Conservation (phyloP, 2,329 filamentous ascomycete species). For the Aspergillus calidoustus region DNA sequence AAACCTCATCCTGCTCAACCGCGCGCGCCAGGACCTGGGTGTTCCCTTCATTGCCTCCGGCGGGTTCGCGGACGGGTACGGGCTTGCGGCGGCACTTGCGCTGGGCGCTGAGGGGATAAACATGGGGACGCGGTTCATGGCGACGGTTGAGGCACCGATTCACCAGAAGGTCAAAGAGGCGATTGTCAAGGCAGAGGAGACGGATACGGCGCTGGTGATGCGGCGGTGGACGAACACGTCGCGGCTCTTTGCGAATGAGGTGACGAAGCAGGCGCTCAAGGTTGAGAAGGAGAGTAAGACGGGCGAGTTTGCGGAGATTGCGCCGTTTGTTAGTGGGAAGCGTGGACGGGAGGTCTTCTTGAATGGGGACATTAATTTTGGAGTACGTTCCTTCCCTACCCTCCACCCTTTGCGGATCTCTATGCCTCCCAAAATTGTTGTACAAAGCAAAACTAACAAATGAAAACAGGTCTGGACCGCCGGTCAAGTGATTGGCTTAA, state of each 20-base stretch:
- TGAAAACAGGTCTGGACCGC: conserved; percentile 85
- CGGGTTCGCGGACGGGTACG: conserved; percentile 92
- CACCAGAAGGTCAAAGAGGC: conserved; percentile 92
- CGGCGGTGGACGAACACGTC: conserved; percentile 92
- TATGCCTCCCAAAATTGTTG: conserved; percentile 2
- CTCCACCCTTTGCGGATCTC: not conserved
- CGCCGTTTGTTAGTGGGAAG: conserved; percentile 85
- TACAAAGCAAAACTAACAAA: conserved; percentile 17
- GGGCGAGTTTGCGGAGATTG: conserved; percentile 88
- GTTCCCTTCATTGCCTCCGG: conserved; percentile 95
- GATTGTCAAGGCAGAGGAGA: conserved; percentile 87
- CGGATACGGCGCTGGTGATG: conserved; percentile 86
- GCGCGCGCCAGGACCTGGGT: conserved; percentile 79
- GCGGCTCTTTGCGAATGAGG: conserved; percentile 87
- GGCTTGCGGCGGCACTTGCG: conserved; percentile 85
- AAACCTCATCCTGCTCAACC: conserved; percentile 70
- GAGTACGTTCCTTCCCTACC: conserved; percentile 64
- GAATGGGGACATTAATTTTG: conserved; percentile 87
- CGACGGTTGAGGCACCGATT: conserved; percentile 88
- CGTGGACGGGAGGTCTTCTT: conserved; percentile 88
- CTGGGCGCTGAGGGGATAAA: conserved; percentile 94
- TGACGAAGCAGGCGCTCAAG: conserved; percentile 77
- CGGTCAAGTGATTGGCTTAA: conserved; percentile 89
- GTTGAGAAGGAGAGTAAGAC: conserved; percentile 81
- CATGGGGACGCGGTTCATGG: conserved; percentile 99